Evolutionary conservation across 129 eudicot species (phyloP), one percentile per base, ranked within the genome.

Genomic region (Flaveria bidentis): DNA sequence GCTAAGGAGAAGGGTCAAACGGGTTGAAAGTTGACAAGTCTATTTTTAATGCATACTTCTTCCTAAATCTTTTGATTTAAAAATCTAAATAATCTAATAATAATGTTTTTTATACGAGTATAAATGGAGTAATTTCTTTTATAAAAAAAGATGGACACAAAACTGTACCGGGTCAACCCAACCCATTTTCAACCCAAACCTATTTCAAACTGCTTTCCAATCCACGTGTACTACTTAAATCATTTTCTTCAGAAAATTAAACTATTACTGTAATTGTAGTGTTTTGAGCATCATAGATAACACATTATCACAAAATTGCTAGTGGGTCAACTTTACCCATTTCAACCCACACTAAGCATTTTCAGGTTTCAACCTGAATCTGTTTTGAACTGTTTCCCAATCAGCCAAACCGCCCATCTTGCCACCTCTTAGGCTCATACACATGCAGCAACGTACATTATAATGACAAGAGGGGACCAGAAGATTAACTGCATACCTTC

Each of bases 401-500:
- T 2, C 22, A 2, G 5, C 12, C 69, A n/a, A 63, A n/a, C 49
- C 30, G 41, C 71, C 71, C 28, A 66, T 66, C 28, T 66, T n/a
- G 28, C 50, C 16, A 28, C 68, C 45, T 62, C 68, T 26, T 26
- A 13, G 39, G 77, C 15, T 23, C 68, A 52, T 60, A 42, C 69
- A 28, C 11, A 9, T 13, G 53, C 58, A 26, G 23, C 16, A 76
- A 23, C 52, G 18, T 67, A 50, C 11, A 53, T 36, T 17, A 16
- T 56, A 16, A 12, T 42, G 12, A 39, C 71, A 75, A 74, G 46
- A 44, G 44, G 51, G 11, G 46, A 61, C 67, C 44, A 9, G 46
- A 50, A 51, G 67, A 79, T 49, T 9, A 66, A 25, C n/a, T 45
- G 74, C 80, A 65, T 65, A 95, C 99, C 99, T 95, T 95, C 71